Conservation (phyloP, 2,329 filamentous ascomycete genomes). For the Alternaria triticina region DNA sequence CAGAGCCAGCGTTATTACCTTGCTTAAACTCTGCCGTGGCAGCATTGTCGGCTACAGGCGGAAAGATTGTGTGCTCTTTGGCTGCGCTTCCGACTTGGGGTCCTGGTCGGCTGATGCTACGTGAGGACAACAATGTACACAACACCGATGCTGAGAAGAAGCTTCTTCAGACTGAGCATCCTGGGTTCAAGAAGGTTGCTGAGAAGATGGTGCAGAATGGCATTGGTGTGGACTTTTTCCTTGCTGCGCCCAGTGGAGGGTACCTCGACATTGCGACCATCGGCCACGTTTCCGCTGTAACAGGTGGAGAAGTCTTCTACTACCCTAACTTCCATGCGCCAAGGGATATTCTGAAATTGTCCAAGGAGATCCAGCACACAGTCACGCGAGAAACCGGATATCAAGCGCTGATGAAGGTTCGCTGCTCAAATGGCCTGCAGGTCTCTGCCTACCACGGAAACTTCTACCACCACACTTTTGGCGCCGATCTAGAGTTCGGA, state of each 20-base stretch:
- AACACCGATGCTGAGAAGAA: constrained; percentile 87
- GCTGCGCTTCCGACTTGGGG: constrained; percentile 91
- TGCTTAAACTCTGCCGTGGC: constrained; percentile 82
- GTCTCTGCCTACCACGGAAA: constrained; percentile 94
- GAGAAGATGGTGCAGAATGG: constrained; percentile 87
- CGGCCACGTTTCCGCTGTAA: constrained; percentile 82
- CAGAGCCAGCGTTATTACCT: constrained; percentile 86
- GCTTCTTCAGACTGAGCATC: constrained; percentile 87
- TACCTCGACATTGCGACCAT: constrained; percentile 95
- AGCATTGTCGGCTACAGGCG: constrained; percentile 85
- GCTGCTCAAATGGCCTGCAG: constrained; percentile 95
- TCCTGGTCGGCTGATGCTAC: constrained; percentile 80
- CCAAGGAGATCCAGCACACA: constrained; percentile 83
- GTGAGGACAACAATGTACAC: constrained; percentile 86
- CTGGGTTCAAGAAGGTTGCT: constrained; percentile 83
- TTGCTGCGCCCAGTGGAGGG: constrained; percentile 86
- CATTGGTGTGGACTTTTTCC: constrained; percentile 91
- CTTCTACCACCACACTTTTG: constrained; percentile 94
- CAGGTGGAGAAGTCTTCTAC: constrained; percentile 95
- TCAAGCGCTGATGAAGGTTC: constrained; percentile 96
- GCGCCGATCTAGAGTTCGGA: constrained; percentile 92
- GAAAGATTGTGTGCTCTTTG: constrained; percentile 88
- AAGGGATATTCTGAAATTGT: constrained; percentile 82
- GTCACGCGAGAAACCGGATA: constrained; percentile 91
- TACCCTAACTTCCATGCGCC: constrained; percentile 95